Evolutionary conservation across 495 filamentous ascomycete genomes (phyloP).

Genomic region (Acidiella bohemica): DNA sequence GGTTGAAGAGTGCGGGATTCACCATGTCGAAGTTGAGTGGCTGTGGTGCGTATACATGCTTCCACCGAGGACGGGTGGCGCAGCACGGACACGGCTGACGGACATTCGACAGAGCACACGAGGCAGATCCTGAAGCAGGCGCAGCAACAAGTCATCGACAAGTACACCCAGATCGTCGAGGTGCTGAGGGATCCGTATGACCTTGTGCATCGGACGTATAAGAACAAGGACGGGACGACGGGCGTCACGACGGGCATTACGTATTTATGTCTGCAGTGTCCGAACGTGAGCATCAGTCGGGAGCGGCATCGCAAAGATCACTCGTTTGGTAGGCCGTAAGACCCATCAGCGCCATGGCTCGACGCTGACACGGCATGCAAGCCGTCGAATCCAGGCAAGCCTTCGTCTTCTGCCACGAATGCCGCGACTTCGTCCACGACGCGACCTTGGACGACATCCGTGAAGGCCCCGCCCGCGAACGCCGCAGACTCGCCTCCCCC

Average conservation of each 20-base stretch:
- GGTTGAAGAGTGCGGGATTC: conserved; percentile 6
- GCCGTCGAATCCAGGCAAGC: conserved; percentile 73
- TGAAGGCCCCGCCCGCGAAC: conserved; percentile 26
- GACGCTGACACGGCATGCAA: conserved; percentile 22
- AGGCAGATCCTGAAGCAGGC: conserved; percentile 21
- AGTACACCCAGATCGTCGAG: conserved; percentile 24
- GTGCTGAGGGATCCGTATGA: conserved; percentile 19
- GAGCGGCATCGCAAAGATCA: conserved; percentile 45
- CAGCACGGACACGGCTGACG: no score
- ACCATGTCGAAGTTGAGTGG: neutral
- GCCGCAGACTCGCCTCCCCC: conserved; percentile 46
- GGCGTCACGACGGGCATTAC: conserved; percentile 40
- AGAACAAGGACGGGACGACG: conserved; percentile 8
- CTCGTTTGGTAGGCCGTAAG: conserved; percentile 44
- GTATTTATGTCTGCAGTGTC: conserved; percentile 60
- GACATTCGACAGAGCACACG: conserved; percentile 22
- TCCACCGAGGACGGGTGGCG: no score
- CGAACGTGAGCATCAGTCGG: conserved; percentile 38
- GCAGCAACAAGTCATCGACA: conserved; percentile 20
- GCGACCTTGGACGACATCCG: conserved; percentile 55
- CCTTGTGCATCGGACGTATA: conserved; percentile 2
- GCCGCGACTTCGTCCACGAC: conserved; percentile 78
- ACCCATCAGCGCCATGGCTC: no score
- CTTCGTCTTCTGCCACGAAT: conserved; percentile 67
- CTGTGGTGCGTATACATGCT: no score